phyloP scores from a whole-genome alignment of 169 alveolate genomes.

The Plasmodium falciparum region DNA sequence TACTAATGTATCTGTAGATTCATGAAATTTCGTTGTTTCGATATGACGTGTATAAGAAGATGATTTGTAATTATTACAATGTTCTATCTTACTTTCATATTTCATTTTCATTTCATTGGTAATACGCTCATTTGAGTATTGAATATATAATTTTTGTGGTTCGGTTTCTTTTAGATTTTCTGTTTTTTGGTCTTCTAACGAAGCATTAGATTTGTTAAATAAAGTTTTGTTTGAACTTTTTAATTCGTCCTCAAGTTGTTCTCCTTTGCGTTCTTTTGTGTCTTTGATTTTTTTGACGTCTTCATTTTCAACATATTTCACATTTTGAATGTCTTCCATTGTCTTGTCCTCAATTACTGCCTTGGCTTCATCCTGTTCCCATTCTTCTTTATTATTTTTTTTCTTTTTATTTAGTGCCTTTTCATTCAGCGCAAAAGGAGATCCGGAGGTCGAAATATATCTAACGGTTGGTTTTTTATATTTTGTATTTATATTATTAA shows the following conservation, averaged over 20 bases:
- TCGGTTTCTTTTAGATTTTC: not conserved
- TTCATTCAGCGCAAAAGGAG: not conserved
- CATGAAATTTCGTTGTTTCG: not conserved
- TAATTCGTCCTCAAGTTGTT: no score
- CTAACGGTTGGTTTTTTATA: constrained; percentile 16
- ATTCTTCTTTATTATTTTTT: no score
- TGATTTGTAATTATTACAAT: not conserved
- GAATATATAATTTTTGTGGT: no score
- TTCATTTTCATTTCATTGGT: not conserved
- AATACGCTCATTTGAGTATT: no score
- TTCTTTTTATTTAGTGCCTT: not conserved
- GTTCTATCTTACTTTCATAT: not conserved
- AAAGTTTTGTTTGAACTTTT: no score
- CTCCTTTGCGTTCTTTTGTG: no score
- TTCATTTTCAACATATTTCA: no score
- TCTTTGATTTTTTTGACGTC: no score
- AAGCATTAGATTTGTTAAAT: not conserved
- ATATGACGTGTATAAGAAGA: constrained; percentile 2
- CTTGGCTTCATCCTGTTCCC: no score
- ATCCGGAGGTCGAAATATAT: not conserved
- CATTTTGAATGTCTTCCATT: no score
- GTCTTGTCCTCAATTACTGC: no score
- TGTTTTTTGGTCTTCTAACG: not conserved
- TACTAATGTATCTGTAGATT: not conserved
- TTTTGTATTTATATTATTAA: constrained; percentile 1